Evolutionary conservation across 177 flowering plant genomes (phyloP), one percentile per base, ranked within the genome.

Genomic region (Vitis hybrid): DNA sequence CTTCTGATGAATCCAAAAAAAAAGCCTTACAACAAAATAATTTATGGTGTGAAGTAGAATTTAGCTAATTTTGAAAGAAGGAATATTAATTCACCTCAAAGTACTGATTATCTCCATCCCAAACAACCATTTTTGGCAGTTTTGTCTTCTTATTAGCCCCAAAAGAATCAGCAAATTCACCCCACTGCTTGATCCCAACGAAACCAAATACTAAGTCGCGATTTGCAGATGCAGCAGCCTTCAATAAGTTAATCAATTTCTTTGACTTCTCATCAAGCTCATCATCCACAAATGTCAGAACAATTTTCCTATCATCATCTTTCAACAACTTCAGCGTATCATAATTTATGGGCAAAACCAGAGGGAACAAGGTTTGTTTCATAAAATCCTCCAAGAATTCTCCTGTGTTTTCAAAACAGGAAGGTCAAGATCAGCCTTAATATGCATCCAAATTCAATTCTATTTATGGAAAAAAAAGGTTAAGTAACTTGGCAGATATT

Each of bases 151-250:
- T 85, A 66, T 70, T 70, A 33, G 76, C 84, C 26, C 78, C 96
- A 80, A 96, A 96, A 61, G 88, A 75, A 48, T 92, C 97, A 68
- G 87, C 78, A 67, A 96, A 94, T 1, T 88, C 94, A 33, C 69
- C 88, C 82, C 83, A 90, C 66, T 92, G 98, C 78, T 89, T 85
- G 60, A 85, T 13, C 63, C 97, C 99, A 77, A 87, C 90, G 78
- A 87, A 94, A 39, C 83, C 97, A 86, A 96, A 96, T 55, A 93
- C 77, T 50, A 93, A 73, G 75, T 90, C 97, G 55, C 93, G 96
- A 75, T 96, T 94, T 18, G 99, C 97, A 77, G 93, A 88, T 72
- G 99, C 99, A 68, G 97, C 97, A 67, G 95, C 91, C 73, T 83
- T 92, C 84, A 96, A 76, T 51, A 86, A 59, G 75, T 90, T 88